Evolutionary conservation across 768 basidiomycete genomes (phyloP).

Genomic region (Pisolithus microcarpus): DNA sequence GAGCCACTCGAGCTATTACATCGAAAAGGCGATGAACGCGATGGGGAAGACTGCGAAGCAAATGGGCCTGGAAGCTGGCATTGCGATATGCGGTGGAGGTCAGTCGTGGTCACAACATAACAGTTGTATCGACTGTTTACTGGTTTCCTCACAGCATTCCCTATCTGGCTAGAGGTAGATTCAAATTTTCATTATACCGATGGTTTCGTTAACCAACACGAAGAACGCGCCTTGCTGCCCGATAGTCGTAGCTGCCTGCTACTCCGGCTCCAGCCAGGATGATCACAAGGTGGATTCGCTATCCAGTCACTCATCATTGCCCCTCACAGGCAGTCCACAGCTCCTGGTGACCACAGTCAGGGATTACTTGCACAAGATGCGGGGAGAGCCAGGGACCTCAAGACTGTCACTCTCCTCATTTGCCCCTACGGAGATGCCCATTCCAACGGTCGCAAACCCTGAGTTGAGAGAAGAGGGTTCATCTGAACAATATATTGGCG

Average conservation of each 20-base stretch:
- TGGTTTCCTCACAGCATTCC: conserved; percentile 54
- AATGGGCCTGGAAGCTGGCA: conserved; percentile 60
- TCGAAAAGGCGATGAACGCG: conserved; percentile 80
- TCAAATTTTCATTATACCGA: not conserved
- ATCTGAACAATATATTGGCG: conserved; percentile 22
- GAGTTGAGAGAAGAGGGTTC: conserved; percentile 24
- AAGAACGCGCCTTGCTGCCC: conserved; percentile 82
- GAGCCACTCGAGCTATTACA: conserved; percentile 80
- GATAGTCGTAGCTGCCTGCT: conserved; percentile 70
- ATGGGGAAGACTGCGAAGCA: conserved; percentile 74
- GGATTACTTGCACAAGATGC: conserved; percentile 63
- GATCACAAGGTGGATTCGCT: conserved; percentile 59
- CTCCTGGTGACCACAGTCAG: conserved; percentile 58
- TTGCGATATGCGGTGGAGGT: conserved; percentile 73
- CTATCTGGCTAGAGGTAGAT: conserved; percentile 74
- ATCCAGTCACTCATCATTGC: not conserved
- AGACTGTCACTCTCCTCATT: conserved; percentile 22
- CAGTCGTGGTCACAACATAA: conserved; percentile 20
- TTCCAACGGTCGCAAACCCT: conserved; percentile 23
- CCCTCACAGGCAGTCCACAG: conserved; percentile 27
- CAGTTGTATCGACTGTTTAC: conserved; percentile 1
- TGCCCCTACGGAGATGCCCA: conserved; percentile 22
- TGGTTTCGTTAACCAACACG: conserved; percentile 1
- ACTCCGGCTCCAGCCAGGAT: conserved; percentile 75
- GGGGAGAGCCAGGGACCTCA: conserved; percentile 11